These are phyloP conservation scores for Diaporthe vexans DNA, from an alignment of 2,329 filamentous ascomycete species.

Conservation along the genomic window DNA sequence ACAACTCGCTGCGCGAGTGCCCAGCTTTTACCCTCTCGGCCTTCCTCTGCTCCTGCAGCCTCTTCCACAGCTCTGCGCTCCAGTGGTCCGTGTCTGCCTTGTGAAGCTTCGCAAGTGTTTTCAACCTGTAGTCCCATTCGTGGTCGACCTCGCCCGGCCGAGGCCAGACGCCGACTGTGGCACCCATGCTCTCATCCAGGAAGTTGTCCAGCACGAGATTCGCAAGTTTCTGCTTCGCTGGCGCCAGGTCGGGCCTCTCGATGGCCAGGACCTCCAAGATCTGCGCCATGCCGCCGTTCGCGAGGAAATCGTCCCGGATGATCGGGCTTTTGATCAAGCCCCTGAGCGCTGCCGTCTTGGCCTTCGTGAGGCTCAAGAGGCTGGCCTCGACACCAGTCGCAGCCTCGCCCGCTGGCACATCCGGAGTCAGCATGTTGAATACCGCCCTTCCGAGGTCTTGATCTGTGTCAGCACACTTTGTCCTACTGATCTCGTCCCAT, in stretches of 20 bases:
- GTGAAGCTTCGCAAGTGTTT: conserved; percentile 54
- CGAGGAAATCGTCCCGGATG: conserved; percentile 70
- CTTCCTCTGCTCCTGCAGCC: conserved; percentile 51
- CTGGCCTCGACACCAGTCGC: conserved; percentile 45
- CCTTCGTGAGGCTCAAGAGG: conserved; percentile 48
- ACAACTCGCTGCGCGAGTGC: conserved; percentile 32
- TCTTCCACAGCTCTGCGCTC: conserved; percentile 59
- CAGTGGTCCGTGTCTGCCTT: conserved; percentile 57
- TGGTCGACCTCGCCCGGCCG: conserved; percentile 55
- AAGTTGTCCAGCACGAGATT: conserved; percentile 75
- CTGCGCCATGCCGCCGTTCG: conserved; percentile 65
- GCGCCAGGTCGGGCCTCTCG: conserved; percentile 62
- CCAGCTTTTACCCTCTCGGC: conserved; percentile 8
- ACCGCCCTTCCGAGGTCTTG: conserved; percentile 54
- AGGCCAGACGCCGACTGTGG: conserved; percentile 70
- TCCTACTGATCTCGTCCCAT: conserved; percentile 60
- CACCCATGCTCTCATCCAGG: conserved; percentile 75
- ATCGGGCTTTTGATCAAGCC: conserved; percentile 67
- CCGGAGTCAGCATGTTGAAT: conserved; percentile 56
- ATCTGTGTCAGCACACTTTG: conserved; percentile 52
- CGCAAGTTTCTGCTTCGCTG: conserved; percentile 67
- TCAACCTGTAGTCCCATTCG: conserved; percentile 70
- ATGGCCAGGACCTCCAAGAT: conserved; percentile 67
- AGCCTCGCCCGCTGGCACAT: neutral
- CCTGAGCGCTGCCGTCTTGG: conserved; percentile 65